Evolutionary conservation across 805 yeast genomes (phyloP), one percentile per base, ranked within the genome.

Genomic region (Wickerhamiella shivajii): DNA sequence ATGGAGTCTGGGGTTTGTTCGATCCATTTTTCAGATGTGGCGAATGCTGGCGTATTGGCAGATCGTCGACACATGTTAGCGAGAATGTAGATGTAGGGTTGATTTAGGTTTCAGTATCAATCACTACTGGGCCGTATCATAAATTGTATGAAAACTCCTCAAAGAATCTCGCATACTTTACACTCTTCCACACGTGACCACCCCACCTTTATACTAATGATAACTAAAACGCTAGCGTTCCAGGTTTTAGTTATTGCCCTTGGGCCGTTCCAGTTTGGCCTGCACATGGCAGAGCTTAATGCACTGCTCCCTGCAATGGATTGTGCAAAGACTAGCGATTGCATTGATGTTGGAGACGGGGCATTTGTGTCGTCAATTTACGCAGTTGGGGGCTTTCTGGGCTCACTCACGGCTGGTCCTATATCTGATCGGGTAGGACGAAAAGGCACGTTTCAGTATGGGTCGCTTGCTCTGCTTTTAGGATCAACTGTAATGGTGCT

Each of bases 251-350:
- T 78, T 9, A 71, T 75, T 5, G 78, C 92, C 44, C 49, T 83
- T 16, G 84, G 85, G 2, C 71, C 93, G 2, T 60, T 85, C 9
- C 96, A 84, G 53, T 90, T 77, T 53, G 98, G 98, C 1, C 83
- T 79, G 53, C 97, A 90, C 52, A 75, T 87, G 77, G 77, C 95
- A 1, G 96, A 85, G 53, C 64, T 87, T 51, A 87, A 87, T 56
- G 93, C 95, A 5, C 95, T 96, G 0, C 78, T 77, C 37, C 65
- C 67, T 10, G 67, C 70, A 20, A 61, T 83, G 30, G 66, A 79
- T 8, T 81, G 93, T 49, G 35, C 32, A 5, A 39, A 43, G n/a
- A 44, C 40, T 12, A 43, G 38, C 21, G 60, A 64, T 45, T 80
- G 93, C 51, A 66, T 80, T 8, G 61, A 77, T 61, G 53, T 60